These are phyloP conservation scores for Epicoccum nigrum DNA, from an alignment of 2,329 filamentous ascomycete genomes.

Conservation along the genomic window DNA sequence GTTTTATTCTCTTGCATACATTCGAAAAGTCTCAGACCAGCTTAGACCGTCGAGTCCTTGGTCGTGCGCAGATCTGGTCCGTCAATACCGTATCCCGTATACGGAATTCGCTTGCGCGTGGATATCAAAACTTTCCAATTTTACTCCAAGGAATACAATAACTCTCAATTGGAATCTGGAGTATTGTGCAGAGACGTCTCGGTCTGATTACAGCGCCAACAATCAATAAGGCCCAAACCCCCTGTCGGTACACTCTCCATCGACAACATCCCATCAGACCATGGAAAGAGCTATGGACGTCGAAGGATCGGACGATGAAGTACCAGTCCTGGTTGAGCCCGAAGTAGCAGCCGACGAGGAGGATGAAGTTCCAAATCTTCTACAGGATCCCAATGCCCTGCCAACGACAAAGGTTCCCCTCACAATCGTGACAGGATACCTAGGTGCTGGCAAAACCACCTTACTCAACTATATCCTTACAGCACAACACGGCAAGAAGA, in stretches of 20 bases:
- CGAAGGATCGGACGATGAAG: slow-evolving; percentile 40
- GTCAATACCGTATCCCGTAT: not conserved
- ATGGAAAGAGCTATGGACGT: slow-evolving; percentile 8
- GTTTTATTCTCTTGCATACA: not conserved
- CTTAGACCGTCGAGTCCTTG: not conserved
- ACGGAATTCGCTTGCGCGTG: not conserved
- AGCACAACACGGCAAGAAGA: slow-evolving; percentile 94
- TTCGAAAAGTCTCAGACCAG: not conserved
- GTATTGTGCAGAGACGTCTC: too few species aligned
- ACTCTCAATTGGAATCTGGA: too few species aligned
- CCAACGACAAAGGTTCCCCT: slow-evolving; percentile 74
- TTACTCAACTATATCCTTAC: slow-evolving; percentile 95
- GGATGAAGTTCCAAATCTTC: slow-evolving; percentile 31
- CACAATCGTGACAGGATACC: slow-evolving; percentile 87
- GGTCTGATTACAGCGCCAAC: too few species aligned
- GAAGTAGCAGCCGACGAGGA: slow-evolving; percentile 26
- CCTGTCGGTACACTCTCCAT: too few species aligned
- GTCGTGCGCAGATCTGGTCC: not conserved
- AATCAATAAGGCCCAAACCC: too few species aligned
- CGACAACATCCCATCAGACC: not conserved
- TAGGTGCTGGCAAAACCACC: slow-evolving; percentile 95
- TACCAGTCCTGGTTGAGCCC: slow-evolving; percentile 62
- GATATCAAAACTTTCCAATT: not conserved
- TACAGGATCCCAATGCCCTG: slow-evolving; percentile 51
- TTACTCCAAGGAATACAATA: too few species aligned